Base-by-base conservation (phyloP, 2,329 filamentous ascomycete genomes). In the Mycocentrospora acerina region DNA sequence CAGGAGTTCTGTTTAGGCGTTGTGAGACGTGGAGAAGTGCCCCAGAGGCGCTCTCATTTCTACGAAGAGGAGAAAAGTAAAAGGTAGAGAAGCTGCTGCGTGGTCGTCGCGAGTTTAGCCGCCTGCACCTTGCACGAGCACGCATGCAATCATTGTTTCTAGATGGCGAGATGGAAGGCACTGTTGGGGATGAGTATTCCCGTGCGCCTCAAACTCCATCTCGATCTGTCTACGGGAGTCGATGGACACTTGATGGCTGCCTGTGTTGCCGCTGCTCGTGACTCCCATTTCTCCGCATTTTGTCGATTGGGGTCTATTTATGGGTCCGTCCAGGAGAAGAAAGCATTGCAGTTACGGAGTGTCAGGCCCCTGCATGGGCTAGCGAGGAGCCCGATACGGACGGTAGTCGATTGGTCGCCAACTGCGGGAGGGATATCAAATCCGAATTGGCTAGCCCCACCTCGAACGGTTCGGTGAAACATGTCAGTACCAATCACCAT, bases 281-380 rank as follows among this genome's bases (percentile, higher is more conserved):
- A n/a, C n/a, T n/a, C 55, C 55, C 44, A 42, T 54, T 61, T 64
- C 61, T 65, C 61, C 61, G 60, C 61, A 65, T 57, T 64, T 59
- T 42, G 51, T 55, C 44, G 51, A 58, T 50, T 43, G 41, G 42
- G 43, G 42, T 51, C 59, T 62, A 62, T 63, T 63, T 62, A 57
- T 59, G 55, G 50, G 58, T 53, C n/a, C n/a, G n/a, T n/a, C n/a
- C n/a, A n/a, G n/a, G n/a, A n/a, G n/a, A n/a, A n/a, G n/a, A n/a
- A n/a, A n/a, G n/a, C n/a, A n/a, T n/a, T n/a, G n/a, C n/a, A n/a
- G n/a, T n/a, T n/a, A n/a, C n/a, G n/a, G n/a, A n/a, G n/a, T n/a
- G n/a, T n/a, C 37, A 34, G 48, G 49, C 55, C 58, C 55, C 59
- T 62, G 59, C 59, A 57, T 60, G 18, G 40, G 49, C 42, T 47